phyloP scores from a whole-genome alignment of 2,329 filamentous ascomycete species.

The Zymoseptoria crescenta region DNA sequence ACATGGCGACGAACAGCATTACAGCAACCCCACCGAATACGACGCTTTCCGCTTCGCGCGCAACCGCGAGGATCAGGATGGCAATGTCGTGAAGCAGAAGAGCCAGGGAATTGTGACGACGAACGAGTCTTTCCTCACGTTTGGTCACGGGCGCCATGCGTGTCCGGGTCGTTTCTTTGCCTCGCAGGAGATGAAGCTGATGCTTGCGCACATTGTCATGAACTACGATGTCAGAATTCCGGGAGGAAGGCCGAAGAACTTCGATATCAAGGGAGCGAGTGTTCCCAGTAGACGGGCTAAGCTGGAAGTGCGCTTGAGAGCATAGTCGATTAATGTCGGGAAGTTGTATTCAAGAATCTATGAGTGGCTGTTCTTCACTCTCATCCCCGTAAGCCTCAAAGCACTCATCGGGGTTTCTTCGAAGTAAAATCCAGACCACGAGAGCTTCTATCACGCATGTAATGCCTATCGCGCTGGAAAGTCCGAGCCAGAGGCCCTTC shows the following conservation, averaged over 20 bases:
- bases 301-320: conserved; percentile 8
- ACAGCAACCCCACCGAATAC: conserved; percentile 16
- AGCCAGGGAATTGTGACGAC: conserved; percentile 16
- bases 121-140: conserved; percentile 8
- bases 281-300: conserved; percentile 7
- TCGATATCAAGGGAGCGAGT: conserved; percentile 9
- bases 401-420: background rate
- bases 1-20: conserved; percentile 23
- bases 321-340: background rate
- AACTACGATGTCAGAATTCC: conserved; percentile 32
- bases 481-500: conserved; percentile 30
- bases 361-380: conserved; percentile 1
- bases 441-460: conserved; percentile 28
- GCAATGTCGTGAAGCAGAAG: conserved; percentile 5
- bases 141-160: conserved; percentile 19
- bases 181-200: conserved; percentile 40
- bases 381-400: background rate
- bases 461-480: conserved; percentile 28
- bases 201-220: conserved; percentile 36
- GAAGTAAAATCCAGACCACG: conserved; percentile 4
- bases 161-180: conserved; percentile 40
- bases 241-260: conserved; percentile 11
- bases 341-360: background rate
- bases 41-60: conserved; percentile 24
- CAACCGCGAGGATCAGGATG: conserved; percentile 3